phyloP scores from a whole-genome alignment of 345 rosid species.

The Eutrema heterophyllum region DNA sequence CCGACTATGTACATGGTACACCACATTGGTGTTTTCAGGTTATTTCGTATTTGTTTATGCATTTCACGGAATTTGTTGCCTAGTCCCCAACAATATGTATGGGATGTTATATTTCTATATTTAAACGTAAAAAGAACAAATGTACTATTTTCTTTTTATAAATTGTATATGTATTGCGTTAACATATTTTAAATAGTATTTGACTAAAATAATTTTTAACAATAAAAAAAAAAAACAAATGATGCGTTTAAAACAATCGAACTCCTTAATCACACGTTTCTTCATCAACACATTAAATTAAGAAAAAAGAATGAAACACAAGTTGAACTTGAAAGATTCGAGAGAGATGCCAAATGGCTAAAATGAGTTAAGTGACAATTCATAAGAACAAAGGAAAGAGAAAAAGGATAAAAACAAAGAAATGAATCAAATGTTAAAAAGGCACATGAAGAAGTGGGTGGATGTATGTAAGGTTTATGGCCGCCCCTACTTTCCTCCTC shows the following conservation, averaged over 20 bases:
- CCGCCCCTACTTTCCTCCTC: not conserved
- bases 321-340: not conserved
- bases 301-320: not conserved
- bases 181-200: no score
- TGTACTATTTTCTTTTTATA: no score
- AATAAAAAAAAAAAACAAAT: no score
- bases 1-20: no score
- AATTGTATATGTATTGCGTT: no score
- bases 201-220: no score
- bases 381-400: not conserved
- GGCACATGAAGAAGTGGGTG: slow-evolving; percentile 8
- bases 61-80: no score
- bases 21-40: no score
- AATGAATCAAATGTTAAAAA: not conserved
- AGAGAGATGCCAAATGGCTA: not conserved
- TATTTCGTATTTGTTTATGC: no score
- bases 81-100: no score
- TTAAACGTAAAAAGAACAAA: no score
- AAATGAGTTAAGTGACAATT: slow-evolving; percentile 11
- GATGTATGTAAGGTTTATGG: not conserved
- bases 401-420: not conserved
- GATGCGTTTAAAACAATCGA: not conserved
- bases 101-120: no score
- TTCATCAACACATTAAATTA: not conserved
- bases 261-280: not conserved